phyloP scores from a whole-genome alignment of 345 rosid species.

The Salix dunnii region DNA sequence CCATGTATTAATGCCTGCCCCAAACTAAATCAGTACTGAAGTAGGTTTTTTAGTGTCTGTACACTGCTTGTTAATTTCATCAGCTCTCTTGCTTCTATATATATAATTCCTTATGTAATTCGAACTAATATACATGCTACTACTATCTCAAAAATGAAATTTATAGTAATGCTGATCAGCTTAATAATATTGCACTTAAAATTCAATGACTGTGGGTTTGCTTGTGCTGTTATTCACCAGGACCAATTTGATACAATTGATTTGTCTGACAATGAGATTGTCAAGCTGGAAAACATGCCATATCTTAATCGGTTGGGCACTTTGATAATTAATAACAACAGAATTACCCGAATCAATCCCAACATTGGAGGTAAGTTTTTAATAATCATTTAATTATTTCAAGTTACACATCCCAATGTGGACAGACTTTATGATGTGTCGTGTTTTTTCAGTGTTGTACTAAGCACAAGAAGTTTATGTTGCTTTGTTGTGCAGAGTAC shows the following conservation, averaged over 20 bases:
- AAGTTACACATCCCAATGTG: neutral
- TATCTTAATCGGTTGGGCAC: slow-evolving; percentile 87
- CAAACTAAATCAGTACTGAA: neutral
- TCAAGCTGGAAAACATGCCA: slow-evolving; percentile 93
- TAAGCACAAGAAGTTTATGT: neutral
- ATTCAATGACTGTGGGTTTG: neutral
- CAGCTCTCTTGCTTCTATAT: no score
- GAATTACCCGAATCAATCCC: slow-evolving; percentile 89
- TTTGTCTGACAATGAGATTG: slow-evolving; percentile 97
- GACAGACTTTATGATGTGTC: neutral
- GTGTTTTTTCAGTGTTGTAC: neutral
- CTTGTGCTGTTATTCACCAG: slow-evolving; percentile 36
- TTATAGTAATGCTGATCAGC: no score
- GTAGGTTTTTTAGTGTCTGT: neutral
- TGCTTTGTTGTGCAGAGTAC: slow-evolving; percentile 52
- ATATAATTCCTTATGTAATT: no score
- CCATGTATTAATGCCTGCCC: neutral
- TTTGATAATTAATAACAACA: slow-evolving; percentile 78
- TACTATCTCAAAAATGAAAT: no score
- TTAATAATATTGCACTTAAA: neutral
- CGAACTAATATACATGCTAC: no score
- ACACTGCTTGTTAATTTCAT: no score
- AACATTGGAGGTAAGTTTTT: slow-evolving; percentile 67
- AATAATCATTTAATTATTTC: neutral
- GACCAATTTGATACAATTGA: slow-evolving; percentile 98